Conservation (phyloP, 2,329 filamentous ascomycete species). For the Cladophialophora bantiana region DNA sequence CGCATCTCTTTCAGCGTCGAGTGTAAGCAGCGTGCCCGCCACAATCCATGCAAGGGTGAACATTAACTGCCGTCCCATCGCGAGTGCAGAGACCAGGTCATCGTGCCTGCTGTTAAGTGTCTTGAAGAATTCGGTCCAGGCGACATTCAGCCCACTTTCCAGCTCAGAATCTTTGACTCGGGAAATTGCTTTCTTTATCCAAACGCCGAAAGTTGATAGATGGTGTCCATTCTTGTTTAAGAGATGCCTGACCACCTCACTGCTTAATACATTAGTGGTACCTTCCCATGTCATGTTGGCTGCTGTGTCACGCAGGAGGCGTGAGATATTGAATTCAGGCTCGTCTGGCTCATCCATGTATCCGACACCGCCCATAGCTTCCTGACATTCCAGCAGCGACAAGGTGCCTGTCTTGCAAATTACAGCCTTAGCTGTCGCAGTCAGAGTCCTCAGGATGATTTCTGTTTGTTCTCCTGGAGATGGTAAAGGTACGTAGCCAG, state of each 20-base stretch:
- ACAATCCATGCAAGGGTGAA: constrained; percentile 49
- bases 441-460: constrained; percentile 29
- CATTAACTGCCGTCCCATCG: constrained; percentile 44
- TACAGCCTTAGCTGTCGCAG: constrained; percentile 46
- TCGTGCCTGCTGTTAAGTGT: constrained; percentile 19
- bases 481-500: constrained; percentile 28
- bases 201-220: constrained; percentile 45
- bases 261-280: constrained; percentile 73
- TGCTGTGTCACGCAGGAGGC: constrained; percentile 69
- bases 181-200: constrained; percentile 56
- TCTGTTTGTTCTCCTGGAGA: constrained; percentile 24
- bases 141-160: constrained; percentile 18
- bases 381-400: constrained; percentile 49
- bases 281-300: constrained; percentile 68
- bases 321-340: constrained; percentile 70
- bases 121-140: constrained; percentile 20
- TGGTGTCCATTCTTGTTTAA: constrained; percentile 36
- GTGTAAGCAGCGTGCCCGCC: constrained; percentile 46
- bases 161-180: constrained; percentile 29
- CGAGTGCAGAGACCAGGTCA: constrained; percentile 36
- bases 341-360: constrained; percentile 55
- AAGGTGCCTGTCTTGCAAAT: constrained; percentile 45
- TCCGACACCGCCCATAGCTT: constrained; percentile 49
- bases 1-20: constrained; percentile 48
- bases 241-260: constrained; percentile 54